phyloP scores from a whole-genome alignment of 2,329 filamentous ascomycete species.

The Allantophomopsis cytisporea region DNA sequence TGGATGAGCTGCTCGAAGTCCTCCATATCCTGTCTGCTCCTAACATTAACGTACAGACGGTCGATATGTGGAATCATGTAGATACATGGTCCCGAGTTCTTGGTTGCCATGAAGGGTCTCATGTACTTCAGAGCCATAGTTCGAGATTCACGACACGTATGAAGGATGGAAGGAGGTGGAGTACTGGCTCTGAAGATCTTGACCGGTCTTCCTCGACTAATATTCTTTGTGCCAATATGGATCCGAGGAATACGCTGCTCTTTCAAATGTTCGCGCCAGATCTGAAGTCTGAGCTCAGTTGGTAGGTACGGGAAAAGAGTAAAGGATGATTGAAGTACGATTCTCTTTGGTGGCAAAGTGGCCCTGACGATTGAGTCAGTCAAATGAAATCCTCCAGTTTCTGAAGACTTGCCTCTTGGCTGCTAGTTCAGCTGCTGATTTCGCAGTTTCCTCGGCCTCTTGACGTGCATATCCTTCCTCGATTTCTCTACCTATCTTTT shows the following conservation, averaged over 20 bases:
- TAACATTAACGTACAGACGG: neutral
- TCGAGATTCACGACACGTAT: neutral
- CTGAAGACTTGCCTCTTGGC: slow-evolving; percentile 84
- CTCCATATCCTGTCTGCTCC: neutral
- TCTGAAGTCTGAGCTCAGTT: slow-evolving; percentile 2
- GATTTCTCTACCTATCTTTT: too few relatives aligned
- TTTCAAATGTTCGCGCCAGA: slow-evolving; percentile 1
- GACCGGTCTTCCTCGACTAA: too few relatives aligned
- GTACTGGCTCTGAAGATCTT: neutral
- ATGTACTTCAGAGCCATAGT: neutral
- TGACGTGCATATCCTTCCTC: too few relatives aligned
- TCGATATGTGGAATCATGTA: neutral
- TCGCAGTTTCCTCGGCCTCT: too few relatives aligned
- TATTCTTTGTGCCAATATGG: neutral
- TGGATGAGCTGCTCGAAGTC: neutral
- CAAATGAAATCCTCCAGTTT: slow-evolving; percentile 36
- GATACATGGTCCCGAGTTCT: neutral
- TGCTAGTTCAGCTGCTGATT: slow-evolving; percentile 70
- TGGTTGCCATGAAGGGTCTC: neutral
- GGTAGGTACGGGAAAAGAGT: slow-evolving; percentile 2
- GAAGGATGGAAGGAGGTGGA: neutral
- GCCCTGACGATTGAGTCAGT: too few relatives aligned
- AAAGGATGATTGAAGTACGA: neutral
- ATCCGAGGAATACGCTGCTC: neutral
- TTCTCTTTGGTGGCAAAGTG: too few relatives aligned